Conservation (phyloP, 257 asterid species). For the Fraxinus quadrangulata region DNA sequence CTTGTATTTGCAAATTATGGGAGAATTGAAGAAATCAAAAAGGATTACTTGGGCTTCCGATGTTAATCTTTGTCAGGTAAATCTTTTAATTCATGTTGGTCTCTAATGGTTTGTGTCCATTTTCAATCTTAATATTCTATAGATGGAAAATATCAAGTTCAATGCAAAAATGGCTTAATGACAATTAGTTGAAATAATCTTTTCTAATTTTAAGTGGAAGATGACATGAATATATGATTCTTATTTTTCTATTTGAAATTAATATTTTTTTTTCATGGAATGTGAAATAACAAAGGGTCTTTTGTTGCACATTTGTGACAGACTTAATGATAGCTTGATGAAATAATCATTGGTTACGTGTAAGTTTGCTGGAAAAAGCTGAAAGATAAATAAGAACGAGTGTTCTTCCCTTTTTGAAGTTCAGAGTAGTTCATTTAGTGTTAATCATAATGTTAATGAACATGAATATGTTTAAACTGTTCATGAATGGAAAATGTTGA, state of each 20-base stretch:
- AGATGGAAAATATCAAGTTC: not conserved
- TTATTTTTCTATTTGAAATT: not conserved
- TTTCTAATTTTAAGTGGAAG: not conserved
- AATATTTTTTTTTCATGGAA: not conserved
- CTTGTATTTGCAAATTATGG: slow-evolving; percentile 39
- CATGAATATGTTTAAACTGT: too few species aligned
- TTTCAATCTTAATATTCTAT: not conserved
- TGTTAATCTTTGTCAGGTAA: slow-evolving; percentile 72
- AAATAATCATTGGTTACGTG: not conserved
- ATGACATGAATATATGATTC: not conserved
- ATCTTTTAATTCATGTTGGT: slow-evolving; percentile 21
- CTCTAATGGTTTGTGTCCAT: not conserved
- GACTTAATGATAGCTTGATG: not conserved
- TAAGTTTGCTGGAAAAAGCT: not conserved
- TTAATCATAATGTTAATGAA: not conserved
- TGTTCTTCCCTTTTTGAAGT: not conserved
- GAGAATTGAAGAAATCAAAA: slow-evolving; percentile 60
- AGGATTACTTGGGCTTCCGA: slow-evolving; percentile 68
- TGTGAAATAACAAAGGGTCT: not conserved
- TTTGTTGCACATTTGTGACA: not conserved
- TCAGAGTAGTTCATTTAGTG: not conserved
- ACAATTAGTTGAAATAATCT: not conserved
- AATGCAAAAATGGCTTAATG: not conserved
- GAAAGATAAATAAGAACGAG: not conserved
- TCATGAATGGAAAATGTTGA: not conserved